Percentiles rank a stretch among this genome's conserved stretches.
Evolutionary conservation across 441 rosid species (phyloP).

Genomic region (Iberis amara): DNA sequence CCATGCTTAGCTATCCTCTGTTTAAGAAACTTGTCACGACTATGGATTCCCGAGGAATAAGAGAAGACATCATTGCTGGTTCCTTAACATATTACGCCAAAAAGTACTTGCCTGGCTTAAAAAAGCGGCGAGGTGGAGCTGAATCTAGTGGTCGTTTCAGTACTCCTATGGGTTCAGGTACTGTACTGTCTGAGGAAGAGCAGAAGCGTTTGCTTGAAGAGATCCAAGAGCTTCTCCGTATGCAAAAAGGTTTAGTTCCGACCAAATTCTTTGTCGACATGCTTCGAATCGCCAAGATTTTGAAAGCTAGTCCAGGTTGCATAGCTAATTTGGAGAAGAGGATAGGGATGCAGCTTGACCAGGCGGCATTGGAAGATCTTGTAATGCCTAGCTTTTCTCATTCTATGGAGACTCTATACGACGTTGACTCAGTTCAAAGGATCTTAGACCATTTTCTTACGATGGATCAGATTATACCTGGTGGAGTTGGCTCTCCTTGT

Average conservation of each 20-base stretch:
- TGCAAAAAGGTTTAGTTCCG: conserved; percentile 74
- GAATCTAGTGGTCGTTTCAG: conserved; percentile 58
- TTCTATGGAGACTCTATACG: conserved; percentile 86
- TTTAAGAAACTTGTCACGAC: conserved; percentile 61
- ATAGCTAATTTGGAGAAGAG: conserved; percentile 66
- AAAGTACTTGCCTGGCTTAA: conserved; percentile 77
- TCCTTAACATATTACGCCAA: conserved; percentile 70
- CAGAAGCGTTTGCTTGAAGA: conserved; percentile 74
- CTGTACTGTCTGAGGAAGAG: conserved; percentile 70
- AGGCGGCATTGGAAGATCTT: conserved; percentile 88
- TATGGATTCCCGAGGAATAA: conserved; percentile 79
- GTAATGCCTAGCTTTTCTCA: conserved; percentile 85
- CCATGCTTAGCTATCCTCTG: conserved; percentile 64
- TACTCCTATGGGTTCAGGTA: conserved; percentile 45
- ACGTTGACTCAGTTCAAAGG: conserved; percentile 84
- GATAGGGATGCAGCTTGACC: conserved; percentile 95
- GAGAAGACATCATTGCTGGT: conserved; percentile 69
- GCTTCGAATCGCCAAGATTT: conserved; percentile 78
- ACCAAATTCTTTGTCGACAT: conserved; percentile 80
- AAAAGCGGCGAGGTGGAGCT: conserved; percentile 57
- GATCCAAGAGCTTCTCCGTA: conserved; percentile 59
- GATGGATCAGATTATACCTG: conserved; percentile 58
- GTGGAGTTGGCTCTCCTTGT: conserved; percentile 71
- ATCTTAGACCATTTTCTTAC: conserved; percentile 80
- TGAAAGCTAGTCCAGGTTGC: conserved; percentile 57